Evolutionary conservation across 495 filamentous ascomycete genomes (phyloP).

Genomic region (Baudoinia panamericana): DNA sequence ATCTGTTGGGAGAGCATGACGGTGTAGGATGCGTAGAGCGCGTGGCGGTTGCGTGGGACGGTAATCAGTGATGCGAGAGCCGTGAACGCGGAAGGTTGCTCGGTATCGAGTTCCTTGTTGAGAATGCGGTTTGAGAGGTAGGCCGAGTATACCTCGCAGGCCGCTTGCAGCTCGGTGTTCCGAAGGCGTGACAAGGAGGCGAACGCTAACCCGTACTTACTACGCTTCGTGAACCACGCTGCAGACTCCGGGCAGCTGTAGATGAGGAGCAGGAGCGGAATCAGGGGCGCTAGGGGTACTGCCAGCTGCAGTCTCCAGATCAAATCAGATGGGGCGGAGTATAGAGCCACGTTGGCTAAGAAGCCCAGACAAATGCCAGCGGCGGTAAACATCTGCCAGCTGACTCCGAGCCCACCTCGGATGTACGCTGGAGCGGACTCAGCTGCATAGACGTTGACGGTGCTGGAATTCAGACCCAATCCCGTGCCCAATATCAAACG

Average conservation of each 20-base stretch:
- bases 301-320: conserved; percentile 23
- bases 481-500: conserved; percentile 37
- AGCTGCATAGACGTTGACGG: conserved; percentile 61
- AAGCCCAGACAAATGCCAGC: conserved; percentile 21
- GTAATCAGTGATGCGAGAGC: conserved; percentile 7
- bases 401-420: conserved; percentile 71
- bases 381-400: conserved; percentile 36
- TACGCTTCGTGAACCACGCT: conserved; percentile 10
- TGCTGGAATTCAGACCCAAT: conserved; percentile 21
- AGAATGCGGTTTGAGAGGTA: conserved; percentile 1
- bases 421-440: conserved; percentile 64
- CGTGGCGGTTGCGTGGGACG: conserved; percentile 10
- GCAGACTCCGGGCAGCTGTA: conserved; percentile 21
- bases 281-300: conserved; percentile 15
- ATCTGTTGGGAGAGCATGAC: conserved; percentile 19
- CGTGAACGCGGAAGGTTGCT: neutral
- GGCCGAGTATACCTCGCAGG: conserved; percentile 15
- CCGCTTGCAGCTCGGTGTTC: conserved; percentile 19
- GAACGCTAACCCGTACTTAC: conserved; percentile 10
- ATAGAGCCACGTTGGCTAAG: conserved; percentile 19
- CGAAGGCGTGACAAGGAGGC: conserved; percentile 8
- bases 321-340: conserved; percentile 2
- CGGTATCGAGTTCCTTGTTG: conserved; percentile 3
- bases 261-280: conserved; percentile 20
- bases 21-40: conserved; percentile 10